Conservation (phyloP, 345 rosid species). For the Odontarrhena argentea region DNA sequence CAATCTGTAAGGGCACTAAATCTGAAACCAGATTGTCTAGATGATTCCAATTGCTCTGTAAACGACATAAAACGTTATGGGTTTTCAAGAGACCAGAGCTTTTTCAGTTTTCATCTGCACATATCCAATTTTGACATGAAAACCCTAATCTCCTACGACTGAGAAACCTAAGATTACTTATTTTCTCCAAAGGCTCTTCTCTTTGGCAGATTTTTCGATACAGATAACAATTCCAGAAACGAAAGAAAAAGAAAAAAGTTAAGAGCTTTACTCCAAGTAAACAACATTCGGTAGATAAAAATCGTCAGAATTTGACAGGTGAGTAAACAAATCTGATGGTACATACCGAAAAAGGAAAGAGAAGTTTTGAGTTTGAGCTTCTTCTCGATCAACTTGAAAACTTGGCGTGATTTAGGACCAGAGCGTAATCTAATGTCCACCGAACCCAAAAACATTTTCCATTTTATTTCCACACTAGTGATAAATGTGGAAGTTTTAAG, state of each 20-base stretch:
- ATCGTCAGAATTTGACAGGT: neutral
- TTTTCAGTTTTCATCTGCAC: constrained; percentile 5
- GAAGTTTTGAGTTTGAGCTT: constrained; percentile 11
- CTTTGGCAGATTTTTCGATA: constrained; percentile 3
- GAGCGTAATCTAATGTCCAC: constrained; percentile 14
- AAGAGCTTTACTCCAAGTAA: neutral
- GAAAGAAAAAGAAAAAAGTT: too few relatives aligned
- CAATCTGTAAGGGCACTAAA: constrained; percentile 9
- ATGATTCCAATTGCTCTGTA: neutral
- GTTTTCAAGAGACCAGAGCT: constrained; percentile 9
- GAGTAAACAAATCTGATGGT: neutral
- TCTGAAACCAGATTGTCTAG: constrained; percentile 1
- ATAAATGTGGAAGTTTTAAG: neutral
- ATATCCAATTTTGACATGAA: constrained; percentile 13
- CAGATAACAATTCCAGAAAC: neutral
- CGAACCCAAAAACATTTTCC: neutral
- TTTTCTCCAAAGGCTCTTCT: neutral
- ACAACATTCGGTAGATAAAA: neutral
- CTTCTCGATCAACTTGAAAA: neutral
- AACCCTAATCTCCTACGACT: constrained; percentile 14
- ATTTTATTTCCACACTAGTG: too few relatives aligned
- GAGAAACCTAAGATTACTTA: constrained; percentile 2
- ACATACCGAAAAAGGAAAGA: constrained; percentile 21
- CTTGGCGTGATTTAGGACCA: constrained; percentile 1
- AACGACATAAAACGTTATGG: constrained; percentile 7